Base-by-base conservation (phyloP, 2,329 filamentous ascomycete species). In the Aspergillus phoenicis region DNA sequence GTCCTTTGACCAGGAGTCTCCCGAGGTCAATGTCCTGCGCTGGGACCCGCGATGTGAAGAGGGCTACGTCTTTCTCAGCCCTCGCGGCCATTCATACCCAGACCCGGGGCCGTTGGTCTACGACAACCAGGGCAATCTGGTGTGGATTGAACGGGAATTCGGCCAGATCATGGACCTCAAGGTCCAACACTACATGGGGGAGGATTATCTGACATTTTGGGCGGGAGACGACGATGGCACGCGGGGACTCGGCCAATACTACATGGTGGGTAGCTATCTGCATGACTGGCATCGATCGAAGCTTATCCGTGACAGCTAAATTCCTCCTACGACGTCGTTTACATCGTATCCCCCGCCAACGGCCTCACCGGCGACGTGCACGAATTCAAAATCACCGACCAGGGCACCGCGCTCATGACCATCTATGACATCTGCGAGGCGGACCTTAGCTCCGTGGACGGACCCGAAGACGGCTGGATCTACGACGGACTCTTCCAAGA, bases 121-220 rank as follows among this genome's bases (percentile, higher is more conserved):
- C 62, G 65, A 73, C 57, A 59, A 69, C 28, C 26, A 62, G 48
- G 64, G 74, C 11, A 61, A 76, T 60, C 49, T 74, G 28, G 58
- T 76, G 53, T 68, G 75, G 68, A 68, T 70, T 56, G 62, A 75
- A 61, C 56, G 71, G 57, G 71, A 73, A 28, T 73, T 68, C 38
- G 72, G 70, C 4, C 74, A 80, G 57, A 76, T 78, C 2, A 81
- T 82, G 65, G 81, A 82, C 61, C 72, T 82, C 13, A 77, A 78
- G 64, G 76, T 81, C 1, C 81, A 83, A 68, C 65, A 69, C 17
- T 83, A 80, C 61, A 74, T 73, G 58, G 79, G 77, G 8, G 64
- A 81, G 61, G 65, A 75, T 22, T 82, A 80, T 65, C 63, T 83
- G 57, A 82, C 80, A 0, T 83, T 81, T 63, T 83, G 80, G 80